A percentile compares a stretch with the other conserved stretches of the same genome.
phyloP scores from a whole-genome alignment of 257 asterid genomes.

The Jacaranda mimosifolia region DNA sequence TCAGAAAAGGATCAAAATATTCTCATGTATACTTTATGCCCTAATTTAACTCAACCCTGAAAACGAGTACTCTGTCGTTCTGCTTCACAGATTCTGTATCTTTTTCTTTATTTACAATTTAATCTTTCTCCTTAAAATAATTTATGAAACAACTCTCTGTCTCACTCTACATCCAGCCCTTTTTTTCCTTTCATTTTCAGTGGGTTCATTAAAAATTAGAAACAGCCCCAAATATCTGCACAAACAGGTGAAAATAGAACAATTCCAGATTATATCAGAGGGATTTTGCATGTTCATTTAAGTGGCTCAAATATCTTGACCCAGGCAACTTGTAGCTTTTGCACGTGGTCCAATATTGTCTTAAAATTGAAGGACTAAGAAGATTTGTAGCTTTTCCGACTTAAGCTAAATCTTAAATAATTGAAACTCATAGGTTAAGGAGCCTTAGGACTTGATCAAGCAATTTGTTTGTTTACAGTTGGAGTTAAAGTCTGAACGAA shows the following conservation, averaged over 20 bases:
- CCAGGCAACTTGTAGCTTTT: constrained; percentile 8
- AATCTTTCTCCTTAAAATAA: not conserved
- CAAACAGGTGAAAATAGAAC: not conserved
- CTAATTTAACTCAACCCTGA: constrained; percentile 18
- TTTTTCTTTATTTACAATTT: not conserved
- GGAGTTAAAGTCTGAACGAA: not conserved
- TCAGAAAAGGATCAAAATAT: not conserved
- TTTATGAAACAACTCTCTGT: not conserved
- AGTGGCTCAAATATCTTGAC: not conserved
- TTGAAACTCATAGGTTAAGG: not conserved
- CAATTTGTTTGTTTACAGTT: not conserved
- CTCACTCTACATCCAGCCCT: not conserved
- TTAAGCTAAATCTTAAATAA: not conserved
- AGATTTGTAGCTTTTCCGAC: not conserved
- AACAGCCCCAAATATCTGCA: not conserved
- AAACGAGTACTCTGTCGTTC: not conserved
- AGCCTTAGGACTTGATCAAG: not conserved
- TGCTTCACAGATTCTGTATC: constrained; percentile 19
- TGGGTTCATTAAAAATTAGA: not conserved
- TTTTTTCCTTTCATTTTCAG: constrained; percentile 11
- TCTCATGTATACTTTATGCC: not conserved
- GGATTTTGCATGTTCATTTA: not conserved
- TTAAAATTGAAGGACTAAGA: not conserved
- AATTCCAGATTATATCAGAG: not conserved
- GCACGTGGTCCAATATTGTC: not conserved